phyloP scores from a whole-genome alignment of 225 moss, liverwort and hornwort genomes.

The Pleurozium schreberi region DNA sequence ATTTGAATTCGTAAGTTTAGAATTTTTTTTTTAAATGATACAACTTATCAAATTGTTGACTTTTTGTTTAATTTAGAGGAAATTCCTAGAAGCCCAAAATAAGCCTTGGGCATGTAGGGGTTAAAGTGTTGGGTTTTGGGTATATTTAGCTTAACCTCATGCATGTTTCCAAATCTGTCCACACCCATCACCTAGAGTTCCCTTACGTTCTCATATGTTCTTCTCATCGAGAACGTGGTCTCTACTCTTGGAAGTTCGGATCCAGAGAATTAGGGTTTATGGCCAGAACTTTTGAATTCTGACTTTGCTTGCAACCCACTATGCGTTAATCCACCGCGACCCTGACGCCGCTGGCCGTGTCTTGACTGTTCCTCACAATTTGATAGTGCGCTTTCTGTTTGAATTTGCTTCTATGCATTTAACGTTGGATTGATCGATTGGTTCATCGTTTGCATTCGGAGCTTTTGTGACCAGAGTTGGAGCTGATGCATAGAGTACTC shows the following conservation, averaged over 20 bases:
- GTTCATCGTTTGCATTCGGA: background rate
- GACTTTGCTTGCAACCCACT: background rate
- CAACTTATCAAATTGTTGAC: too few relatives aligned
- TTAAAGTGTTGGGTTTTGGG: background rate
- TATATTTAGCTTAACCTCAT: background rate
- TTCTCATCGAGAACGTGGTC: background rate
- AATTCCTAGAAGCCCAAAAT: too few relatives aligned
- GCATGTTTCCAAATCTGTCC: background rate
- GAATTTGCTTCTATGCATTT: background rate
- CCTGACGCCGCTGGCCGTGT: background rate
- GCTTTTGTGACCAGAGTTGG: background rate
- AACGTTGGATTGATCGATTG: background rate
- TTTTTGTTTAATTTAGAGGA: too few relatives aligned
- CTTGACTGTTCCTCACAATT: background rate
- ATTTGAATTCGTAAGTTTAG: too few relatives aligned
- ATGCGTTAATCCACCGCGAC: background rate
- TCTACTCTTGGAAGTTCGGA: background rate
- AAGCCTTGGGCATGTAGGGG: too few relatives aligned
- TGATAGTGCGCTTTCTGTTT: background rate
- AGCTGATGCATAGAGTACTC: background rate
- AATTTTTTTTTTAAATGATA: too few relatives aligned
- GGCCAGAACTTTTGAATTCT: background rate
- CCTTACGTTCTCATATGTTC: background rate
- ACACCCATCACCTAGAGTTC: background rate
- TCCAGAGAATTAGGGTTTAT: background rate